phyloP scores from a whole-genome alignment of 306 rosid species.

The Oemleria cerasiformis region DNA sequence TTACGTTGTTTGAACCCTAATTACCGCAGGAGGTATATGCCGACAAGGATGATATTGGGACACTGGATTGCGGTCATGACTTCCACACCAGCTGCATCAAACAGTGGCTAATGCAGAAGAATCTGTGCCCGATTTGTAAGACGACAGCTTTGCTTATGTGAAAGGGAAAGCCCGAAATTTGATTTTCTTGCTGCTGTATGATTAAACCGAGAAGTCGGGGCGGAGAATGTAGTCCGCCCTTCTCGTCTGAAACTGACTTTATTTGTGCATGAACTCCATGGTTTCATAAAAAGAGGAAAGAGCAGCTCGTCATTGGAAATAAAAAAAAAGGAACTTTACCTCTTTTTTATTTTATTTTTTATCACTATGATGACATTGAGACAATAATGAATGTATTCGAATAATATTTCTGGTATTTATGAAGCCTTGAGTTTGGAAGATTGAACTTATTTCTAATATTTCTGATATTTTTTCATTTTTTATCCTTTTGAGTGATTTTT shows the following conservation, averaged over 20 bases:
- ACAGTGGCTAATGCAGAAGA: conserved; percentile 86
- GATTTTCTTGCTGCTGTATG: conserved; percentile 25
- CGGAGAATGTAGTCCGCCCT: conserved; percentile 14
- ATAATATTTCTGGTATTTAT: conserved; percentile 5
- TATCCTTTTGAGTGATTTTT: too few species aligned
- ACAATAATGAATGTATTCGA: conserved; percentile 19
- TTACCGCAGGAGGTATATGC: conserved; percentile 60
- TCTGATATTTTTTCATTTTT: too few species aligned
- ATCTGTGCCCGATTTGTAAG: conserved; percentile 86
- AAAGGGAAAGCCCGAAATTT: conserved; percentile 31
- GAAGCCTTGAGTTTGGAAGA: background rate
- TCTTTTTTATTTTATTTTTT: background rate
- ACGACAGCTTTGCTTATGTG: conserved; percentile 63
- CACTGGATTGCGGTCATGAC: conserved; percentile 82
- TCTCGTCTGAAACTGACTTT: conserved; percentile 13
- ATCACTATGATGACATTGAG: background rate
- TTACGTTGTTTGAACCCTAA: conserved; percentile 9
- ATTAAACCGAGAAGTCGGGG: conserved; percentile 15
- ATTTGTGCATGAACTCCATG: conserved; percentile 16
- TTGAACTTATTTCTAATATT: background rate
- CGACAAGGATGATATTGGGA: conserved; percentile 64
- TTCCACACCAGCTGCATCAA: conserved; percentile 77
- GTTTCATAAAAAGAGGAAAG: conserved; percentile 18
- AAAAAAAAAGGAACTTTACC: conserved; percentile 13
- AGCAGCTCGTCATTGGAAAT: background rate